A percentile compares a stretch with the other conserved stretches of the same genome.
phyloP scores from a whole-genome alignment of 1,284 basidiomycete genomes.

The Papiliotrema flavescens region DNA sequence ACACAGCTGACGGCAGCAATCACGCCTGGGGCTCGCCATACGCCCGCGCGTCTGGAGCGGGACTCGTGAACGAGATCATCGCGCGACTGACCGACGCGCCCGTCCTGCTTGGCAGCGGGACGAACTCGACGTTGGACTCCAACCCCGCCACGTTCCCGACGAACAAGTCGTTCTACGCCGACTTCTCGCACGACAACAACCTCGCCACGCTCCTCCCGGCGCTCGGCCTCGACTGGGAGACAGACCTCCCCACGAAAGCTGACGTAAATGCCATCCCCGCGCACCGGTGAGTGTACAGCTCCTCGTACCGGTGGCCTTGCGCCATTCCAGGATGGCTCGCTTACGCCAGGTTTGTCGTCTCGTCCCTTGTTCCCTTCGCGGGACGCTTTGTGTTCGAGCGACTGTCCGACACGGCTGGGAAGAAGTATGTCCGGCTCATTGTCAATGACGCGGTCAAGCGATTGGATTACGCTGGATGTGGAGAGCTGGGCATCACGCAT shows the following conservation, averaged over 20 bases:
- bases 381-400: slow-evolving; percentile 24
- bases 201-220: slow-evolving; percentile 8
- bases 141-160: slow-evolving; percentile 11
- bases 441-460: slow-evolving; percentile 30
- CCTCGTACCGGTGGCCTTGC: background rate
- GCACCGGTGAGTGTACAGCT: background rate
- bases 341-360: slow-evolving; percentile 6
- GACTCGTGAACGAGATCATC: slow-evolving; percentile 12
- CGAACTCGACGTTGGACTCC: slow-evolving; percentile 11
- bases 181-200: slow-evolving; percentile 11
- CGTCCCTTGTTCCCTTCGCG: slow-evolving; percentile 22
- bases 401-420: slow-evolving; percentile 10
- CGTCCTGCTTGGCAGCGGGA: slow-evolving; percentile 7
- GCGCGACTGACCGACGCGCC: slow-evolving; percentile 13
- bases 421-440: slow-evolving; percentile 24
- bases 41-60: background rate
- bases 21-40: slow-evolving; percentile 2
- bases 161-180: slow-evolving; percentile 12
- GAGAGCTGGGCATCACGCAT: slow-evolving; percentile 4
- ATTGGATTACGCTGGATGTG: slow-evolving; percentile 14
- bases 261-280: background rate
- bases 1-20: background rate
- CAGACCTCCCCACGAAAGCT: background rate
- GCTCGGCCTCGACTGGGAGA: slow-evolving; percentile 5
- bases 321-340: background rate